phyloP scores from a whole-genome alignment of 257 asterid genomes.

The Misopates orontium region DNA sequence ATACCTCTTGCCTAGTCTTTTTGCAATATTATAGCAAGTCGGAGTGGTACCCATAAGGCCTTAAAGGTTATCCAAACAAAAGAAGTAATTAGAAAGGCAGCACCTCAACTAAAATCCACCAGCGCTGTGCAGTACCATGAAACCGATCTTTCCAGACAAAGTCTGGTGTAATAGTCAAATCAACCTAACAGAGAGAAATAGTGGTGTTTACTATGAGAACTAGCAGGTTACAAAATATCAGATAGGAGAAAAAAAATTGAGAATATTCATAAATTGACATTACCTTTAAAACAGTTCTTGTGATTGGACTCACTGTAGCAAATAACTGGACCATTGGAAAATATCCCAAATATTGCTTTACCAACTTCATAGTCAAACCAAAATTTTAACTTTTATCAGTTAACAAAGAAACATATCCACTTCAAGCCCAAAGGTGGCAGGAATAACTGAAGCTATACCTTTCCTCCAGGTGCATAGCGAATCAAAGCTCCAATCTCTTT shows the following conservation, averaged over 20 bases:
- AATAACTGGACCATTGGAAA: slow-evolving; percentile 83
- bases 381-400: slow-evolving; percentile 22
- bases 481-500: slow-evolving; percentile 92
- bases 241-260: slow-evolving; percentile 25
- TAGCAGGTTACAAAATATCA: slow-evolving; percentile 17
- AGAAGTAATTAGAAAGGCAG: slow-evolving; percentile 26
- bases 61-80: slow-evolving; percentile 11
- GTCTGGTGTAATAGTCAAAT: slow-evolving; percentile 76
- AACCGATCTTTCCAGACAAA: slow-evolving; percentile 95
- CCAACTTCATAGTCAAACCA: slow-evolving; percentile 52
- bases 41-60: slow-evolving; percentile 18
- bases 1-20: slow-evolving; percentile 17
- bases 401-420: slow-evolving; percentile 4
- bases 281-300: slow-evolving; percentile 98
- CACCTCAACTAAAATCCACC: slow-evolving; percentile 99
- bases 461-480: slow-evolving; percentile 96
- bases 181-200: slow-evolving; percentile 57
- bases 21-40: slow-evolving; percentile 18
- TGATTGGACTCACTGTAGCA: slow-evolving; percentile 96
- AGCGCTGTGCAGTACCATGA: slow-evolving; percentile 91
- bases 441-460: slow-evolving; percentile 50
- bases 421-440: slow-evolving; percentile 21
- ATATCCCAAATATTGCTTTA: slow-evolving; percentile 78
- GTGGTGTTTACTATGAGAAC: slow-evolving; percentile 18
- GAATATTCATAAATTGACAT: slow-evolving; percentile 28